Conservation (phyloP, 176 grass and related monocot genomes). For the Carex scoparia region DNA sequence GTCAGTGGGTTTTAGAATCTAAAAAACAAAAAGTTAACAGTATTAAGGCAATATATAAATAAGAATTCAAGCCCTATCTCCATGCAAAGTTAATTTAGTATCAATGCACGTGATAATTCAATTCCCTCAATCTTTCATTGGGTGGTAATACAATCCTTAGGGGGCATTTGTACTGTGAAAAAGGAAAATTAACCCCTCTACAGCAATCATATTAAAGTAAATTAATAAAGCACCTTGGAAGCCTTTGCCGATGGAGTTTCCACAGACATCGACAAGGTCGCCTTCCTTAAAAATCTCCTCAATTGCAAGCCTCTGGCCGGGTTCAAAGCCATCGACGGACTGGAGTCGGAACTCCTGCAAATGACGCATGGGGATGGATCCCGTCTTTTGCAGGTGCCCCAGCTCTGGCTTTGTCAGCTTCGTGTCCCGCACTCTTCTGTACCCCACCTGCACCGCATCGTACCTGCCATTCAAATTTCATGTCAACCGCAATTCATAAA, state of each 20-base stretch:
- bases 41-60: neutral
- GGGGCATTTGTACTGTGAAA: neutral
- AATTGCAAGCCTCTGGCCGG: constrained; percentile 61
- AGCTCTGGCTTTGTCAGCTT: constrained; percentile 91
- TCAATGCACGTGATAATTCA: neutral
- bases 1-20: neutral
- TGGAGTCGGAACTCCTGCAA: constrained; percentile 86
- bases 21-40: neutral
- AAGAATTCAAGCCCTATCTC: neutral
- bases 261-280: constrained; percentile 82
- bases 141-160: neutral
- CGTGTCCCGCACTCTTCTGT: constrained; percentile 82
- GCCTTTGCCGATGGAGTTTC: constrained; percentile 88
- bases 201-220: neutral
- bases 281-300: constrained; percentile 86
- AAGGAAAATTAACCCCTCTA: neutral
- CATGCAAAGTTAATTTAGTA: neutral
- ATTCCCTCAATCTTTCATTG: neutral
- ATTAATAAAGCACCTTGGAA: constrained; percentile 66
- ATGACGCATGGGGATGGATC: constrained; percentile 63
- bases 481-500: neutral
- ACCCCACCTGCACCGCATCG: constrained; percentile 82
- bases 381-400: constrained; percentile 82
- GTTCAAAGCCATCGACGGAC: constrained; percentile 54
- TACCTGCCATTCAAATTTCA: constrained; percentile 30